A percentile compares a stretch with the other conserved stretches of the same genome.
Evolutionary conservation across 352 stramenopile genomes (phyloP).

Genomic region (Pythium biforme): DNA sequence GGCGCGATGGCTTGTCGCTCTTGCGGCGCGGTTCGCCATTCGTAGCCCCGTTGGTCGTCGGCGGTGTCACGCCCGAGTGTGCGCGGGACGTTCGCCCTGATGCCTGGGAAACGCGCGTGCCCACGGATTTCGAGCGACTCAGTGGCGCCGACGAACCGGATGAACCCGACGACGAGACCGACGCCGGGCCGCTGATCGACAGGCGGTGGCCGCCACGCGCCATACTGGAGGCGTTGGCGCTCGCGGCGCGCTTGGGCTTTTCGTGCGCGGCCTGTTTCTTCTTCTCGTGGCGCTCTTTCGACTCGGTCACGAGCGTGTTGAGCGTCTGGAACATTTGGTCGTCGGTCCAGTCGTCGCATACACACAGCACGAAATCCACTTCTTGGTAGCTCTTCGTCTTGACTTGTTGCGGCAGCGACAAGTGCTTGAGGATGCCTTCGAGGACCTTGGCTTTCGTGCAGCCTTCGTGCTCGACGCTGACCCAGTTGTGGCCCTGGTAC

Average conservation of each 20-base stretch:
- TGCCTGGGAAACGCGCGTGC: no score
- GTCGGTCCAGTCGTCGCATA: slow-evolving; percentile 87
- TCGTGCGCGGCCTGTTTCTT: slow-evolving; percentile 33
- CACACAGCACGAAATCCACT: slow-evolving; percentile 87
- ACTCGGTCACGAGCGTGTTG: slow-evolving; percentile 71
- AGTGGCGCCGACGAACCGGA: slow-evolving; percentile 7
- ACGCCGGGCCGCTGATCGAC: background rate
- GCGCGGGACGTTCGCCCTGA: no score
- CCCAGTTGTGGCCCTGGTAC: slow-evolving; percentile 79
- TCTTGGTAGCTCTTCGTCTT: slow-evolving; percentile 59
- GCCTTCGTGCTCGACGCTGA: slow-evolving; percentile 79
- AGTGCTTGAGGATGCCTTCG: slow-evolving; percentile 69
- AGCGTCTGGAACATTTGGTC: slow-evolving; percentile 91
- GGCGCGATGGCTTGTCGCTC: slow-evolving; percentile 18
- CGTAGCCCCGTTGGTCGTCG: background rate
- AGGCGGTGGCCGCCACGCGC: slow-evolving; percentile 1
- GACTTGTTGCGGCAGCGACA: slow-evolving; percentile 71
- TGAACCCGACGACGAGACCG: slow-evolving; percentile 11
- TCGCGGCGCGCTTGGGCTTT: slow-evolving; percentile 27
- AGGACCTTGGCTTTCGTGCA: slow-evolving; percentile 79
- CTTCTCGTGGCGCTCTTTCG: slow-evolving; percentile 67
- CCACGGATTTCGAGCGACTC: slow-evolving; percentile 22
- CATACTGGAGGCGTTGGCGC: background rate
- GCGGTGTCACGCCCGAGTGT: background rate
- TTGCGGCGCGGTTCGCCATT: slow-evolving; percentile 6